Percentiles rank a stretch among this genome's conserved stretches.
These are phyloP conservation scores for Exophiala phaeomuriformis DNA, from an alignment of 2,329 filamentous ascomycete genomes.

Conservation along the genomic window DNA sequence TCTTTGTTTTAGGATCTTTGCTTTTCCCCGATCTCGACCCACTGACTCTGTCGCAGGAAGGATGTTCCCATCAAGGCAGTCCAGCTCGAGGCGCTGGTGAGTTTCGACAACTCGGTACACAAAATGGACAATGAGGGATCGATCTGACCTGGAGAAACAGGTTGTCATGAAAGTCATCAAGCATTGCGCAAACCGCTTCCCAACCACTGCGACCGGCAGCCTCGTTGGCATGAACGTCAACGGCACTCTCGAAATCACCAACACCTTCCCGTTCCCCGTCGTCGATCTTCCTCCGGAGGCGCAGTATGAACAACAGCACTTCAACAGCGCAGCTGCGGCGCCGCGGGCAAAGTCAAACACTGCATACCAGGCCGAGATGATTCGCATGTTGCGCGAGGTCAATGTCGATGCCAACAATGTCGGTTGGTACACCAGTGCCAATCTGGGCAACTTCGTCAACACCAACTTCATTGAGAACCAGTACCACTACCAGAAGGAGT, in stretches of 20 bases:
- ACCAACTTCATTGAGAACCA: constrained; percentile 95
- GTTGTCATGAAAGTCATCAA: constrained; percentile 98
- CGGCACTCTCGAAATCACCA: constrained; percentile 79
- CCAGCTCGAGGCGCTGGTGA: constrained; percentile 88
- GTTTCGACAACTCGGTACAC: constrained; percentile 29
- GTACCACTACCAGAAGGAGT: constrained; percentile 88
- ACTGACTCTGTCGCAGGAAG: constrained; percentile 41
- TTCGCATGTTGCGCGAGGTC: constrained; percentile 90
- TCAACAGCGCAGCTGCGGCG: constrained; percentile 72
- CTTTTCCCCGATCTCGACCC: background rate
- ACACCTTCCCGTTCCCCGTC: constrained; percentile 87
- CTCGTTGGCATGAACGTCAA: constrained; percentile 89
- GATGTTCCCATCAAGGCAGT: constrained; percentile 74
- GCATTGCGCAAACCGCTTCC: constrained; percentile 82
- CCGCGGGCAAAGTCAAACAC: constrained; percentile 87
- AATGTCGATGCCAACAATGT: constrained; percentile 98
- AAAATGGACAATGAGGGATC: too few species aligned
- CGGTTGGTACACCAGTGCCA: constrained; percentile 97
- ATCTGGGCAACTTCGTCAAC: constrained; percentile 98
- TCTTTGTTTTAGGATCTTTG: background rate
- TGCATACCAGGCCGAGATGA: constrained; percentile 91
- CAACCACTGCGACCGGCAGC: constrained; percentile 79
- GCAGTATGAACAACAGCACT: constrained; percentile 62
- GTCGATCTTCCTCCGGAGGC: constrained; percentile 64
- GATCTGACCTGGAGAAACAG: constrained; percentile 37